Evolutionary conservation across 1,284 basidiomycete genomes (phyloP).

Genomic region (Pholiota adiposa): DNA sequence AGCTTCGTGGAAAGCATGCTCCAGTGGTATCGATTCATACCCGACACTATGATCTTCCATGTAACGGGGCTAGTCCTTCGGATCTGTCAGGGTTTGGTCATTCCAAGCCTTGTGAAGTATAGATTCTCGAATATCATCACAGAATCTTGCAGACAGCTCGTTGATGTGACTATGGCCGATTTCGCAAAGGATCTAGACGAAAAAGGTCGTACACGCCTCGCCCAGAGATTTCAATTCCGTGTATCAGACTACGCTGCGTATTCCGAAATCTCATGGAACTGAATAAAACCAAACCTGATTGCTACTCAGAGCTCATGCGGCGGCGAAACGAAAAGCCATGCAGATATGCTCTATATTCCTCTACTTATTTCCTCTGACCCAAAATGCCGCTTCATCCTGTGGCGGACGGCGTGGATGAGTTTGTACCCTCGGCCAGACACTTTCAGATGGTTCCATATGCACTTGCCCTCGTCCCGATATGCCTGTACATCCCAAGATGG

Average conservation of each 20-base stretch:
- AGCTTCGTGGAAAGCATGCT: not conserved
- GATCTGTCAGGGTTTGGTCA: not conserved
- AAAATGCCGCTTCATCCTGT: not conserved
- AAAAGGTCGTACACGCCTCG: not conserved
- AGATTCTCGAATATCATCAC: conserved; percentile 1
- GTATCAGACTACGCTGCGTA: not conserved
- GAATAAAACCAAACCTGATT: not conserved
- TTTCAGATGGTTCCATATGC: conserved; percentile 17
- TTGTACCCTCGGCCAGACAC: not conserved
- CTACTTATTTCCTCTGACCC: not conserved
- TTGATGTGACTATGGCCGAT: conserved; percentile 4
- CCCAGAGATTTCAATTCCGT: not conserved
- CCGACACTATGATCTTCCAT: conserved; percentile 8
- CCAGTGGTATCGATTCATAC: conserved; percentile 10
- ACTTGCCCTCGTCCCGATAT: conserved; percentile 10
- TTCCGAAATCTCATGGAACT: not conserved
- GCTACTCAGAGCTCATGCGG: conserved; percentile 1
- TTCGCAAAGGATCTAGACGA: not conserved
- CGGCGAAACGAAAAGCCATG: conserved; percentile 8
- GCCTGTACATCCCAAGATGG: conserved; percentile 9
- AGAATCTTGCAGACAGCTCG: not conserved
- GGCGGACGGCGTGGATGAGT: not conserved
- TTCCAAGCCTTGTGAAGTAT: conserved; percentile 15
- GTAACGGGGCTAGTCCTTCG: not conserved
- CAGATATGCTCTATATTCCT: conserved; percentile 3